phyloP scores from a whole-genome alignment of 2,329 filamentous ascomycete species.

The Colletotrichum sp. region DNA sequence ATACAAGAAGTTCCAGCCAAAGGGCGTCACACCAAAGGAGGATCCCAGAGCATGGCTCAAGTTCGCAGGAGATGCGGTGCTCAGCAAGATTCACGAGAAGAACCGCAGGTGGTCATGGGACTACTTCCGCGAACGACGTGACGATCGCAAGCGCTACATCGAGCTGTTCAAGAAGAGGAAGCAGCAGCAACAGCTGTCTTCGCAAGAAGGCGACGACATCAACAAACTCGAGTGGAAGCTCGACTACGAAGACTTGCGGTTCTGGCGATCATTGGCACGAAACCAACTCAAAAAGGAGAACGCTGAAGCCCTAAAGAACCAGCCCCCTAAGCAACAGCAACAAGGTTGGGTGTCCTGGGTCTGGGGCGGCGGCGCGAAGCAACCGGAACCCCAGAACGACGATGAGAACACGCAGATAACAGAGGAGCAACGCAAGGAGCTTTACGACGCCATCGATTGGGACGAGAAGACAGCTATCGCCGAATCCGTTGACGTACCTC shows the following conservation, averaged over 20 bases:
- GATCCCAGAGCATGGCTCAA: conserved; percentile 91
- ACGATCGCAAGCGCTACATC: conserved; percentile 89
- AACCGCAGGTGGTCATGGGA: conserved; percentile 96
- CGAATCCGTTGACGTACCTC: conserved; percentile 86
- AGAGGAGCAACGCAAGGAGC: conserved; percentile 92
- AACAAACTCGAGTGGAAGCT: conserved; percentile 84
- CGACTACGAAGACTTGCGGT: conserved; percentile 92
- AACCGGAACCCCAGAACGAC: conserved; percentile 60
- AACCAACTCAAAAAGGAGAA: conserved; percentile 97
- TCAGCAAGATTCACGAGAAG: conserved; percentile 92
- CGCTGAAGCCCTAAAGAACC: conserved; percentile 80
- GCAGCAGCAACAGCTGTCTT: conserved; percentile 71
- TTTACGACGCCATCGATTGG: conserved; percentile 98
- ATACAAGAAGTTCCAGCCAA: conserved; percentile 91
- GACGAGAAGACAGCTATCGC: conserved; percentile 92
- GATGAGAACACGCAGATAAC: conserved; percentile 86
- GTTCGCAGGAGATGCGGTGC: conserved; percentile 88
- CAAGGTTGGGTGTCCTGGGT: conserved; percentile 93
- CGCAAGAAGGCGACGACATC: conserved; percentile 75
- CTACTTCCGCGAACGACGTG: conserved; percentile 90
- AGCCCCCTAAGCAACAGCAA: conserved; percentile 60
- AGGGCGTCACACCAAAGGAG: conserved; percentile 80
- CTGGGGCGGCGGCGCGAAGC: conserved; percentile 75
- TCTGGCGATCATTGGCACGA: conserved; percentile 93
- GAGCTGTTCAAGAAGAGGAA: conserved; percentile 95